Conservation (phyloP, 768 basidiomycete species). For the Neoboletus brunneissimus region DNA sequence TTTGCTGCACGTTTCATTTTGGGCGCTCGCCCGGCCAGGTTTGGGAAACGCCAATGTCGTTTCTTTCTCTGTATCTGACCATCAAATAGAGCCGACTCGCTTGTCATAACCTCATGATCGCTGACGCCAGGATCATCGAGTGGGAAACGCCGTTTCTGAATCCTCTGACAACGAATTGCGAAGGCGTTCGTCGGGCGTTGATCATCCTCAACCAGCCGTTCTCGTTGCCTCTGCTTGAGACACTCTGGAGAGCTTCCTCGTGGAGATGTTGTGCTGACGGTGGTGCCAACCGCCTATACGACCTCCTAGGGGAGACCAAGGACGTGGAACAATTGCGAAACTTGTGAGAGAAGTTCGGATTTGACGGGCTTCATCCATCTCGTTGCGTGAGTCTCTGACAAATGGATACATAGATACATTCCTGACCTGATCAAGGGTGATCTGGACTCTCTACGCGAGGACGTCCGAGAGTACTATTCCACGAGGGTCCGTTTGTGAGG, state of each 20-base stretch:
- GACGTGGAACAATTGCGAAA: constrained; percentile 10
- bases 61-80: neutral
- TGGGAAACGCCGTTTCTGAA: constrained; percentile 28
- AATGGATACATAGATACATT: constrained; percentile 47
- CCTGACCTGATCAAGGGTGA: constrained; percentile 94
- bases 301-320: constrained; percentile 35
- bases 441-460: constrained; percentile 78
- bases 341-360: constrained; percentile 9
- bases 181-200: constrained; percentile 45
- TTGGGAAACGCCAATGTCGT: neutral
- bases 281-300: constrained; percentile 81
- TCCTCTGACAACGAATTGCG: constrained; percentile 8
- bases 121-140: constrained; percentile 6
- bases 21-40: neutral
- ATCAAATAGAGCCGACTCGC: neutral
- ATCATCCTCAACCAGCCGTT: constrained; percentile 93
- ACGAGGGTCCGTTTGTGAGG: constrained; percentile 42
- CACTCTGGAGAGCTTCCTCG: constrained; percentile 51
- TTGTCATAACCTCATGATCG: constrained; percentile 2
- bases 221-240: constrained; percentile 54
- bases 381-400: neutral
- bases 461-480: constrained; percentile 70
- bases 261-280: constrained; percentile 82
- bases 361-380: neutral
- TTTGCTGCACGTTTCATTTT: neutral